Conservation (phyloP, 148 eudicot species). For the Vaccinium darrowii region DNA sequence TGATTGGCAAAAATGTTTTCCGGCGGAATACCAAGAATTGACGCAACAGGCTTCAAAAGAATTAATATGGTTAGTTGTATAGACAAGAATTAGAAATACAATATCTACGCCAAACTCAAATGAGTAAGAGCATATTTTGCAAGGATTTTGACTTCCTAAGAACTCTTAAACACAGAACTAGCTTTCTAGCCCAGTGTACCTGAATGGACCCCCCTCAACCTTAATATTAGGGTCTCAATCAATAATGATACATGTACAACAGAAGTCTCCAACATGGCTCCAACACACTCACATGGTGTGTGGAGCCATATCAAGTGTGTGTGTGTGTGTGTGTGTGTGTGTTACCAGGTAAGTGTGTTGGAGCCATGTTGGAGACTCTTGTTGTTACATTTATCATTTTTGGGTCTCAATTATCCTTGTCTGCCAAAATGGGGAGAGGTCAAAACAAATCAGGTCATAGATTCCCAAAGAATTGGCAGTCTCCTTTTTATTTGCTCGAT, state of each 20-base stretch:
- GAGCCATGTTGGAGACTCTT: no score
- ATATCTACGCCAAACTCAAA: slow-evolving; percentile 2
- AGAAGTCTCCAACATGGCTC: no score
- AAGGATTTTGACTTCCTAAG: background rate
- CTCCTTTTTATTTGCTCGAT: background rate
- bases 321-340: no score
- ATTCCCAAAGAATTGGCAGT: background rate
- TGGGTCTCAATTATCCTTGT: background rate
- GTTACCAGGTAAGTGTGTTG: no score
- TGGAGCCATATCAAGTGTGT: no score
- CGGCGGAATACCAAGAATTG: slow-evolving; percentile 71
- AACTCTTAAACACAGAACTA: background rate
- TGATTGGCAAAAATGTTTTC: slow-evolving; percentile 86
- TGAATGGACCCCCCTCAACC: background rate
- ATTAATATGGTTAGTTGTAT: slow-evolving; percentile 14
- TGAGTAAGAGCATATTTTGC: background rate
- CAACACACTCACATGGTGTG: no score
- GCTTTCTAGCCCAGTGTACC: background rate
- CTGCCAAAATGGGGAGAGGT: background rate
- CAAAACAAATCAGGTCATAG: background rate
- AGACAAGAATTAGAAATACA: background rate
- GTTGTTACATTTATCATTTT: no score
- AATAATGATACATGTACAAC: no score
- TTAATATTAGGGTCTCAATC: background rate
- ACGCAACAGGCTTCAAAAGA: slow-evolving; percentile 78